Conservation (phyloP, 1,284 basidiomycete species). For the Heterobasidion irregulare region DNA sequence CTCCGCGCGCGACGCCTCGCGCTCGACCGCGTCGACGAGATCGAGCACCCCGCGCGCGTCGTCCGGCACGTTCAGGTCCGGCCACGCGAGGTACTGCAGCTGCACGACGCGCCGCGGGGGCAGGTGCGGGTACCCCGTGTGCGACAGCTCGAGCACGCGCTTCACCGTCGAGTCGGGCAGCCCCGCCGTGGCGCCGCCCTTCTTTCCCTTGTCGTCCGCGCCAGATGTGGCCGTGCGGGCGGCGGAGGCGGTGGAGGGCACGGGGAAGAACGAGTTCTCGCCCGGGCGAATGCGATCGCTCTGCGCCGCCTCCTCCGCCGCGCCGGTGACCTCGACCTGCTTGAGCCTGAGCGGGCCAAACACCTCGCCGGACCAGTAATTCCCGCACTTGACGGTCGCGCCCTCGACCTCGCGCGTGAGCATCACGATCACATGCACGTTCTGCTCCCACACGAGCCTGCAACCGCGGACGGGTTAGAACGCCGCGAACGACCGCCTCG, state of each 20-base stretch:
- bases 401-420: conserved; percentile 90
- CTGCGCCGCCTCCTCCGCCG: conserved; percentile 3
- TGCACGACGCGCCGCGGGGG: conserved; percentile 63
- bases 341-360: conserved; percentile 69
- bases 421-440: conserved; percentile 78
- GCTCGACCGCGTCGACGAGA: conserved; percentile 57
- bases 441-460: conserved; percentile 77
- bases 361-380: conserved; percentile 75
- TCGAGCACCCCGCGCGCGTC: conserved; percentile 67
- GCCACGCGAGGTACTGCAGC: conserved; percentile 88
- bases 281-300: conserved; percentile 16
- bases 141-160: conserved; percentile 63
- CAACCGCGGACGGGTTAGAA: not conserved
- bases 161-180: conserved; percentile 34
- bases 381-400: conserved; percentile 82
- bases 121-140: conserved; percentile 48
- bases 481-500: not conserved
- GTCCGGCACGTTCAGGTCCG: conserved; percentile 89
- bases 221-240: not conserved
- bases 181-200: conserved; percentile 13
- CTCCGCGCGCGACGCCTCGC: conserved; percentile 47
- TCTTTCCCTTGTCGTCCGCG: conserved; percentile 13
- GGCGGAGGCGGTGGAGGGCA: conserved; percentile 8
- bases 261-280: conserved; percentile 19
- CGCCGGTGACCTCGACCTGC: conserved; percentile 45